Evolutionary conservation across 1,284 basidiomycete species (phyloP).

Genomic region (Apiotrichum gamsii): DNA sequence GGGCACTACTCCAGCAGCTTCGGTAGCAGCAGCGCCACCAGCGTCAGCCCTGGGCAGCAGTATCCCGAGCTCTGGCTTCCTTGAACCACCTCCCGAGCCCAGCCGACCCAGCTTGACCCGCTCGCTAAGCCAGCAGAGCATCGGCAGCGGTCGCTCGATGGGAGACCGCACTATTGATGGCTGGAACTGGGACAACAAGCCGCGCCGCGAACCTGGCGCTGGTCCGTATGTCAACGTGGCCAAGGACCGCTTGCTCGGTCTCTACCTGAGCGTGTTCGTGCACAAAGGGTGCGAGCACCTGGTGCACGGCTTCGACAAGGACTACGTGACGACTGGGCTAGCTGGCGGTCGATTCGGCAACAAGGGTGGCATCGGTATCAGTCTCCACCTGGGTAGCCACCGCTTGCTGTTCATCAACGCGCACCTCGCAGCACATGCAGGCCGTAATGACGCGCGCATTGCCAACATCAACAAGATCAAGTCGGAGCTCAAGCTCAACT

Average conservation of each 20-base stretch:
- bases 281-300: slow-evolving; percentile 48
- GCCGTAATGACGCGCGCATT: slow-evolving; percentile 38
- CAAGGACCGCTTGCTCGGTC: slow-evolving; percentile 54
- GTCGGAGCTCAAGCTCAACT: slow-evolving; percentile 51
- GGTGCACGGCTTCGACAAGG: slow-evolving; percentile 49
- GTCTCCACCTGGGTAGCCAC: slow-evolving; percentile 51
- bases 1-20: too few species aligned
- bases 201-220: slow-evolving; percentile 9
- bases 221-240: slow-evolving; percentile 52
- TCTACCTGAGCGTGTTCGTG: slow-evolving; percentile 50
- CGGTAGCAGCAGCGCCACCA: neutral
- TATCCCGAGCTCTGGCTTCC: neutral
- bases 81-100: neutral
- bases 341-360: slow-evolving; percentile 53
- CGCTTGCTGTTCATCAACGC: slow-evolving; percentile 55
- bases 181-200: too few species aligned
- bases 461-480: slow-evolving; percentile 51
- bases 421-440: slow-evolving; percentile 52
- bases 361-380: slow-evolving; percentile 52
- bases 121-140: neutral
- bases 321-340: slow-evolving; percentile 53
- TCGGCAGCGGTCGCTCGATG: neutral
- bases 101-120: too few species aligned
- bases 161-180: too few species aligned
- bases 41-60: neutral